Conservation (phyloP, 495 filamentous ascomycete genomes). For the Cercophora samala region DNA sequence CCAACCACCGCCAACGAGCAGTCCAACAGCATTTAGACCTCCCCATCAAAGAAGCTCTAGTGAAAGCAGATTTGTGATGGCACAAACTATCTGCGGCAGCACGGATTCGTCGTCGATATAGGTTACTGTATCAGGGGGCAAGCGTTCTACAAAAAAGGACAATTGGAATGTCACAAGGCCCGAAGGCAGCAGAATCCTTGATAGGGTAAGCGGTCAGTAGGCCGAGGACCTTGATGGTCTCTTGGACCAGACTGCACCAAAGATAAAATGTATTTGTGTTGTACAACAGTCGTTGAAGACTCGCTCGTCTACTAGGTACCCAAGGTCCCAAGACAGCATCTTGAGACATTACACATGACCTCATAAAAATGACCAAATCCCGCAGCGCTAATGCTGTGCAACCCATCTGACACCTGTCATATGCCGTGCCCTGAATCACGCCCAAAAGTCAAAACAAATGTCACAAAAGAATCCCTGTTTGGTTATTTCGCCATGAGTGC, state of each 20-base stretch:
- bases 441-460: not conserved
- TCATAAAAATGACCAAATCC: not conserved
- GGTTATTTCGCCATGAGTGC: slow-evolving; percentile 37
- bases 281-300: not conserved
- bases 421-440: not conserved
- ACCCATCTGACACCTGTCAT: slow-evolving; percentile 2
- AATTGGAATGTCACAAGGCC: too few species aligned
- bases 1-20: too few species aligned
- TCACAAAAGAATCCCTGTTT: not conserved
- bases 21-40: too few species aligned
- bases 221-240: not conserved
- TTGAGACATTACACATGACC: not conserved
- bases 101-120: too few species aligned
- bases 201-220: too few species aligned
- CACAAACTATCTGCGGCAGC: too few species aligned
- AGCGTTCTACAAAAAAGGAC: too few species aligned
- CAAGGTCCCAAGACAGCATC: not conserved
- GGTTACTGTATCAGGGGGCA: too few species aligned
- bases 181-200: too few species aligned
- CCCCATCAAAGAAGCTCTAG: too few species aligned
- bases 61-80: too few species aligned
- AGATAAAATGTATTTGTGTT: not conserved
- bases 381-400: slow-evolving; percentile 1
- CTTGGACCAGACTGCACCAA: not conserved
- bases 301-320: not conserved